Evolutionary conservation across 225 moss, liverwort and hornwort genomes (phyloP).

Genomic region (Pleurozium schreberi): DNA sequence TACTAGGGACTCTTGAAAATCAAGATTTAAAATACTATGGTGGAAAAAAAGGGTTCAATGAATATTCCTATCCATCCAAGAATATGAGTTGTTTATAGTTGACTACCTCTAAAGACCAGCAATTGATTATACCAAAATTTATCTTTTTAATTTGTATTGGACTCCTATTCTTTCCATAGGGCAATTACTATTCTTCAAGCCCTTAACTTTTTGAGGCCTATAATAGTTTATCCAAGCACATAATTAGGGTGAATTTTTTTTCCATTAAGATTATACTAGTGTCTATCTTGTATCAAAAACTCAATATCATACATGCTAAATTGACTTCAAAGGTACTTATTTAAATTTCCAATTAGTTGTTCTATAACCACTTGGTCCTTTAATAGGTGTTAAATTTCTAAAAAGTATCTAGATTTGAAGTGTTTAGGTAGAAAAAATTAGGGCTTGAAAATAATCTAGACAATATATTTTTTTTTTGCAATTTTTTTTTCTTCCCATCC

Average conservation of each 20-base stretch:
- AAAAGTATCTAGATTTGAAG: not conserved
- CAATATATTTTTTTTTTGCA: not conserved
- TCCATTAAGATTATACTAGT: no score
- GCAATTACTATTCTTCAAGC: no score
- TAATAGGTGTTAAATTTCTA: no score
- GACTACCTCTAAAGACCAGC: fast-evolving
- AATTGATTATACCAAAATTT: not conserved
- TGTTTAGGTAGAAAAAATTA: not conserved
- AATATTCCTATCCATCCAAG: not conserved
- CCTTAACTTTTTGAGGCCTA: no score
- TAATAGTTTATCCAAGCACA: no score
- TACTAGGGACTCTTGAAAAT: fast-evolving
- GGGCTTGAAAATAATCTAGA: not conserved
- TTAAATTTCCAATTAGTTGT: no score
- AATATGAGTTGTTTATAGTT: not conserved
- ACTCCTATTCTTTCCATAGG: no score
- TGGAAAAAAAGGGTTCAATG: not conserved
- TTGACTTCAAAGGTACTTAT: no score
- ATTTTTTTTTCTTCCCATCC: not conserved
- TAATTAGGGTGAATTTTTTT: no score
- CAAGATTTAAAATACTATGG: not conserved
- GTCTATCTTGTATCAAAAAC: no score
- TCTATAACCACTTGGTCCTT: no score
- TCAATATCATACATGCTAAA: no score
- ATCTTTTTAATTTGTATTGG: not conserved